Evolutionary conservation across 106 monocot species (phyloP).

Genomic region (Dendrobium nobile): DNA sequence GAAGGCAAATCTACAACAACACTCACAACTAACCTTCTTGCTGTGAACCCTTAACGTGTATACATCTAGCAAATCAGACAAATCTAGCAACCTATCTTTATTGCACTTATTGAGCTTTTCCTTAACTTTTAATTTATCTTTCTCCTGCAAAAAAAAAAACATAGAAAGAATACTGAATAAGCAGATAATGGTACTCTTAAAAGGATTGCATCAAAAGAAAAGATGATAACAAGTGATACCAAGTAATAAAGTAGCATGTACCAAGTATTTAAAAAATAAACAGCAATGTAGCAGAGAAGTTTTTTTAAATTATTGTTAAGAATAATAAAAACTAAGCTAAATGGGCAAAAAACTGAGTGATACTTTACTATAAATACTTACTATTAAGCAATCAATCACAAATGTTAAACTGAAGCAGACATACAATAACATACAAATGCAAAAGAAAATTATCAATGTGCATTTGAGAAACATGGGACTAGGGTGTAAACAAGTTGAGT

Average conservation of each 20-base stretch:
- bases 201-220: neutral
- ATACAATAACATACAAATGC: neutral
- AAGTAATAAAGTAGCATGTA: neutral
- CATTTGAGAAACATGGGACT: no score
- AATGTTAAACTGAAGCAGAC: neutral
- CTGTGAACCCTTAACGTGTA: constrained; percentile 15
- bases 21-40: constrained; percentile 38
- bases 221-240: neutral
- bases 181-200: neutral
- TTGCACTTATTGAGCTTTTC: constrained; percentile 47
- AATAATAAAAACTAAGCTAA: neutral
- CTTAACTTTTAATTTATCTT: constrained; percentile 32
- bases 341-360: neutral
- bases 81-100: constrained; percentile 50
- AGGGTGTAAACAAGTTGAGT: no score
- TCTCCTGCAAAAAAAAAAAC: constrained; percentile 28
- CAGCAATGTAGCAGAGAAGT: neutral
- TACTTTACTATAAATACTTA: neutral
- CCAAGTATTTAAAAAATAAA: neutral
- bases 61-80: constrained; percentile 54
- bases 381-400: neutral
- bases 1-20: neutral
- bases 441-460: no score
- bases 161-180: neutral
- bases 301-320: neutral